Base-by-base conservation (phyloP, 139 green algal species). In the Spirogloea muscicola region DNA sequence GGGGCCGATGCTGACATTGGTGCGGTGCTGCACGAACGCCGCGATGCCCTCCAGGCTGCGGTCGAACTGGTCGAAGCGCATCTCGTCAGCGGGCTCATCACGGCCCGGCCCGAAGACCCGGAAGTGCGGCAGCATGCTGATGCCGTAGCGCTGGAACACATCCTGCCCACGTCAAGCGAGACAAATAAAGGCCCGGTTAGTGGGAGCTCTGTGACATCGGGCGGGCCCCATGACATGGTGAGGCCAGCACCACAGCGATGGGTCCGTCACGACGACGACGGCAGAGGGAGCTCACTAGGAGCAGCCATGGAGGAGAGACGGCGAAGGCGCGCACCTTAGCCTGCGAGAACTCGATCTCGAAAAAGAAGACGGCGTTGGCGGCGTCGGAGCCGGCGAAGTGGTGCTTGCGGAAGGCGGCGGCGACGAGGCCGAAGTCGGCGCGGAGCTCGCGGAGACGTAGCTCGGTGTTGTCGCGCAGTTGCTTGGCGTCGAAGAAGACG, bases 401-500 rank as follows among this genome's bases (percentile, higher is more conserved):
- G 9, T 51, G 75, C n/a, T 38, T 44, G 3, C 16, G 29, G 9
- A 27, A 78, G 7, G 70, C 62, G 37, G 5, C 39, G 13, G 70
- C 44, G 10, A 75, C 3, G 13, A 75, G 7, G 2, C 27, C 70
- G 33, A 77, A 79, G 4, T 79, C 70, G 2, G 18, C 3, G 25
- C 70, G 62, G 4, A 79, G 58, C 25, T 7, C 31, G 2, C 13
- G 36, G 4, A 79, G 13, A 18, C 76, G 10, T 31, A 79, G 70
- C 3, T 79, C 70, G 13, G 2, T 27, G 29, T 79, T 79, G n/a
- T 76, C 67, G 9, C 67, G 63, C 38, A 79, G 58, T 27, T 77
- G 37, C n/a, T 58, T 13, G 10, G 70, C 70, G 29, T 79, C 70
- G 40, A 79, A 79, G 34, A 79, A 79, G 9, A 79, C 27, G 7